Base-by-base conservation (phyloP, 1,284 basidiomycete genomes). In the Stereum hirsutum region DNA sequence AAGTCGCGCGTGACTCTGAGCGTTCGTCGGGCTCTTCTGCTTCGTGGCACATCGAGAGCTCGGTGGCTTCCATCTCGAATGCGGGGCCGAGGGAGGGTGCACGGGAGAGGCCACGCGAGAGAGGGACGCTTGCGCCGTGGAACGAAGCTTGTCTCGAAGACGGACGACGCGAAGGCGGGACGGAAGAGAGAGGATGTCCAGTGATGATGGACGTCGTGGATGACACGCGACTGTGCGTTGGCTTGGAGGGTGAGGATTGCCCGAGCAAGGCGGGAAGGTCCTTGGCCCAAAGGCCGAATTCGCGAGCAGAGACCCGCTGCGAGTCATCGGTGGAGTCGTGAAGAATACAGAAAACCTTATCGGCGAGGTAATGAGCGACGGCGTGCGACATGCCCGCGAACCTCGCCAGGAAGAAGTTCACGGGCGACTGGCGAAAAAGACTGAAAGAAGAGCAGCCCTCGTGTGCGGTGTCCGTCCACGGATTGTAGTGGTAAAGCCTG, bases 401-500 rank as follows among this genome's bases (percentile, higher is more conserved):
- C 42, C 92, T 83, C 49, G 79, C 71, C 69, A 90, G 78, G 60
- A 99, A 84, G 66, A 98, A 99, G 30, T 69, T 68, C 60, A 87
- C 71, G 21, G 91, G 92, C 51, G 89, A 78, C 45, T 74, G 70
- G 54, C 83, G 80, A 68, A 86, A 99, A 11, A 81, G 71, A 51
- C 81, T 76, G 63, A 98, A 99, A 33, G 92, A 92, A 24, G 75
- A 75, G 66, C 84, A 81, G 54, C 76, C 70, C 62, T 80, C 74
- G 52, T 80, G 69, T 38, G 78, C 77, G 2, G 96, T 95, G 61
- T 99, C 96, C 39, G 88, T 88, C 92, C 96, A 99, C 15, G 95
- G 95, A 64, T 96, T 98, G 63, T 82, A 89, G 64, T 99, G 95
- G 69, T 97, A 99, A 60, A 99, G 74, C 85, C 86, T 89, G 35